Evolutionary conservation across 208 protist species (phyloP).

Genomic region (Leishmania guyanensis): DNA sequence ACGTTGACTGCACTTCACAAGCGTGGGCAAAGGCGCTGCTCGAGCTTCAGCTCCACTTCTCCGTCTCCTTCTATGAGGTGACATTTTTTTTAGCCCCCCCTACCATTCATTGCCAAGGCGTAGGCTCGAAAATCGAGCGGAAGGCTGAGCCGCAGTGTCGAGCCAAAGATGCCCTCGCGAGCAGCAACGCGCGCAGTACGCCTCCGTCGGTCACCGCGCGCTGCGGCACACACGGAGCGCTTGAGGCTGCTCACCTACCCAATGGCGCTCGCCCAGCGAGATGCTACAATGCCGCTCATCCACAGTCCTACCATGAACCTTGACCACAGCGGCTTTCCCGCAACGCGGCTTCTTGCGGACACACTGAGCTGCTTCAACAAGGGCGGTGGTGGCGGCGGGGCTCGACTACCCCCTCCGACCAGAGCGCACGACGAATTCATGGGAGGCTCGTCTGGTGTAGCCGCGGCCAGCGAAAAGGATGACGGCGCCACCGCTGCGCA

Average conservation of each 20-base stretch:
- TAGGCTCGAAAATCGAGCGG: not conserved
- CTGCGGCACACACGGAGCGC: conserved; percentile 13
- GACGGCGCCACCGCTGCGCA: not conserved
- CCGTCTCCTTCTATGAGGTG: not conserved
- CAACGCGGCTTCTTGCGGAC: conserved; percentile 7
- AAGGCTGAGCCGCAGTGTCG: not conserved
- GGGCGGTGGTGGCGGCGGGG: conserved; percentile 3
- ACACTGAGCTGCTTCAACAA: conserved; percentile 14
- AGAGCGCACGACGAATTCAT: not conserved
- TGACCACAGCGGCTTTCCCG: not conserved
- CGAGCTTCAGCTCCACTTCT: not conserved
- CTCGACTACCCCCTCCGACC: not conserved
- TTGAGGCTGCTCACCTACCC: conserved; percentile 70
- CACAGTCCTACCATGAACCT: conserved; percentile 3
- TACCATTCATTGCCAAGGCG: not conserved
- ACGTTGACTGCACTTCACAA: not conserved
- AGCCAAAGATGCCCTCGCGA: conserved; percentile 12
- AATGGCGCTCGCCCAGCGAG: conserved; percentile 70
- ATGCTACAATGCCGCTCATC: conserved; percentile 59
- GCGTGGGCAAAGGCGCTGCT: not conserved
- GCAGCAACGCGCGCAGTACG: conserved; percentile 19
- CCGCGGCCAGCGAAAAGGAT: not conserved
- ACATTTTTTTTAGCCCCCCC: not conserved
- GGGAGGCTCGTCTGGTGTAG: not conserved
- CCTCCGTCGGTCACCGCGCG: conserved; percentile 15